Percentiles rank a stretch among this genome's conserved stretches.
Evolutionary conservation across 441 rosid genomes (phyloP).

Genomic region (Euphorbia celastroides): DNA sequence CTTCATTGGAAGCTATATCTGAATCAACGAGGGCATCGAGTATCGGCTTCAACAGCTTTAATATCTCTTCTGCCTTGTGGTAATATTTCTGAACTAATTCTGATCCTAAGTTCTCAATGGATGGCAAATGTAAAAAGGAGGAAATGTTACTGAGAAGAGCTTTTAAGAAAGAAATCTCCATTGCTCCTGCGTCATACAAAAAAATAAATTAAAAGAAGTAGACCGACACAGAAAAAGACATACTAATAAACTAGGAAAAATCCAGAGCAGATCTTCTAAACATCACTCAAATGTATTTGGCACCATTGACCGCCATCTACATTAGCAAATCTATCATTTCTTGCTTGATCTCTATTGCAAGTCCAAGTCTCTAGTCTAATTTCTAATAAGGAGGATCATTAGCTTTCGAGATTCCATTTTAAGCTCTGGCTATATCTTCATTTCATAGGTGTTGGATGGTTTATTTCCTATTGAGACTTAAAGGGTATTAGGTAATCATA

Average conservation of each 20-base stretch:
- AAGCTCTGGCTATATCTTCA: background rate
- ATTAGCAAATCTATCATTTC: no score
- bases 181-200: conserved; percentile 39
- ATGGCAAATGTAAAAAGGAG: conserved; percentile 49
- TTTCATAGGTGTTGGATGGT: background rate
- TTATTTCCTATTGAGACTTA: background rate
- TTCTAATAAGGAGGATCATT: no score
- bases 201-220: background rate
- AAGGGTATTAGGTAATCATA: background rate
- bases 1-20: conserved; percentile 50
- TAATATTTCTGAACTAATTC: conserved; percentile 60
- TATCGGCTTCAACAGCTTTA: conserved; percentile 71
- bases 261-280: no score
- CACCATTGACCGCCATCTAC: no score
- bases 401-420: background rate
- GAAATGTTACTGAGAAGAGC: conserved; percentile 57
- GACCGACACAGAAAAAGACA: no score
- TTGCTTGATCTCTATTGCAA: no score
- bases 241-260: background rate
- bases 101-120: conserved; percentile 35
- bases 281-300: no score
- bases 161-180: conserved; percentile 73
- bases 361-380: no score
- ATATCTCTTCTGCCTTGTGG: conserved; percentile 61
- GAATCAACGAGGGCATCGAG: conserved; percentile 57